Base-by-base conservation (phyloP, 192 early-diverging fungal genomes). In the Coemansia biformis region DNA sequence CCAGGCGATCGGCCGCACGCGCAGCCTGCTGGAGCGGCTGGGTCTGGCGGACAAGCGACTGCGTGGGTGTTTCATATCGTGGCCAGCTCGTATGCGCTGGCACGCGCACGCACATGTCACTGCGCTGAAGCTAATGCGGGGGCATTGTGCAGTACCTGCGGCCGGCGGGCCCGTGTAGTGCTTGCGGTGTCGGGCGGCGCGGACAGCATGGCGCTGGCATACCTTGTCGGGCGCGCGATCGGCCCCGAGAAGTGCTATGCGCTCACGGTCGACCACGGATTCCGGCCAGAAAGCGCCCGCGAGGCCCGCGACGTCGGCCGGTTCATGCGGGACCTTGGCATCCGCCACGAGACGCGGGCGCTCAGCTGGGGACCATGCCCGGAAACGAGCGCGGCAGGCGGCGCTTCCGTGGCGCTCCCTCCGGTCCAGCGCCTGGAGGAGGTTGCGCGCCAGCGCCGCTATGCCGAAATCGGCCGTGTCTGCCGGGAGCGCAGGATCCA, bases 151-250 rank as follows among this genome's bases (percentile, higher is more conserved):
- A n/a, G n/a, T n/a, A n/a, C n/a, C n/a, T n/a, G n/a, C n/a, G n/a
- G n/a, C n/a, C n/a, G n/a, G n/a, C n/a, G n/a, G n/a, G 24, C 6
- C 24, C 24, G 6, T 6, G 24, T 26, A 26, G 24, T 75, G 59
- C 35, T 76, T n/a, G 73, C 73, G 0, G 54, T 76, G 28, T 76
- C 73, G 2, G 73, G 73, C 26, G 73, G 73, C 2, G 73, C 66
- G 5, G 73, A 76, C 44, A 76, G 73, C 41, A 69, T 76, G 66
- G 73, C 73, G 37, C 48, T 76, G 22, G 66, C 73, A 21, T 76
- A 57, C 41, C 15, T 68, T 11, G 54, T 57, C 48, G 61, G 61
- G 12, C 57, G 29, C 0, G 57, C 61, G 13, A 51, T 38, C 0
- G 60, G 57, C 3, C 15, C 60, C 11, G 17, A 28, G 11, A 59